Evolutionary conservation across 1,139 yeast genomes (phyloP), one percentile per base, ranked within the genome.

Genomic region (Kurtzmaniella quercitrusa): DNA sequence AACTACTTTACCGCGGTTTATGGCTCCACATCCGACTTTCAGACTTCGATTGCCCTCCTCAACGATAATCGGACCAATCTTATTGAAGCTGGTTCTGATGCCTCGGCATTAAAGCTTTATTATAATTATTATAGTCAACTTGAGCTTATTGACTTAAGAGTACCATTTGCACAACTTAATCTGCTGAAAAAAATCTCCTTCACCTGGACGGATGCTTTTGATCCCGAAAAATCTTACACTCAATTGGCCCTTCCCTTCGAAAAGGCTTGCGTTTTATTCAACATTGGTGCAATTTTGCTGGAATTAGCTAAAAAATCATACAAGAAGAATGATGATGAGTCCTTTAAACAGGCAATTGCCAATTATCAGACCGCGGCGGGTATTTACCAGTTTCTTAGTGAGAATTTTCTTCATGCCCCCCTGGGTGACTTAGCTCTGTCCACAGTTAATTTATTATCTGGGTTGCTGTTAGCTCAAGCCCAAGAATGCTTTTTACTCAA

Each of bases 331-430:
- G 76, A 74, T 6, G 63, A 67, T 4, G 83, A 80, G 47, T 62
- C 73, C 46, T 51, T 60, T 28, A 88, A 86, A 50, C 65, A 66
- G n/a, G 73, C 89, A 0, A 74, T 84, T 49, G 77, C 76, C 40
- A 61, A 71, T 41, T 78, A 85, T 52, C 88, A 88, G 50, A 84
- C 82, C 47, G 82, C 96, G 2, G 85, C 95, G 1, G 95, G 96
- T 1, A 74, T 89, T 17, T 84, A 77, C 54, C 75, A 77, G 48
- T 88, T 80, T 52, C 71, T 91, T 30, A 74, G 84, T 40, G 93
- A 87, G 52, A 87, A 86, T 62, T 93, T 93, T 59, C 66, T 91
- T 38, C 95, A 91, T 65, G 95, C 97, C 0, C 97, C 98, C 0
- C 81, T 93, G 5, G 71, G 76, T 3, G 98, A 93, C 59, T 66